A percentile compares a stretch with the other conserved stretches of the same genome.
These are phyloP conservation scores for Candida vaughaniae DNA, from an alignment of 805 yeast genomes.

Conservation along the genomic window DNA sequence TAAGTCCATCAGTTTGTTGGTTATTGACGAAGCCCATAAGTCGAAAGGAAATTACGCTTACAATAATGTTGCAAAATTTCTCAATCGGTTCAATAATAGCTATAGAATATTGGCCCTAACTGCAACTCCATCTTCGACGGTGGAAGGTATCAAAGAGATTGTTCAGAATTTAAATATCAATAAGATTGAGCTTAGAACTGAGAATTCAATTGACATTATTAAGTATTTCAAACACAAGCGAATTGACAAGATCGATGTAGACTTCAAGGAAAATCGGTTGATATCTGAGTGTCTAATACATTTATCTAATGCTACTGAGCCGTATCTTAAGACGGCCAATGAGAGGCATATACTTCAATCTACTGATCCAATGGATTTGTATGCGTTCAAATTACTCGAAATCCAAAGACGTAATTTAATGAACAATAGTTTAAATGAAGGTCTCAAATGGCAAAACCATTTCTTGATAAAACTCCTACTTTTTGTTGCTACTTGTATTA, in stretches of 20 bases:
- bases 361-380: constrained; percentile 64
- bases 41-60: constrained; percentile 91
- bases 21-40: constrained; percentile 94
- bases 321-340: constrained; percentile 63
- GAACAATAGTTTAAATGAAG: constrained; percentile 60
- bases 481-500: constrained; percentile 68
- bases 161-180: constrained; percentile 73
- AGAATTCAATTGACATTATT: constrained; percentile 74
- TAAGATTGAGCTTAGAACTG: constrained; percentile 81
- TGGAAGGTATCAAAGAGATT: constrained; percentile 85
- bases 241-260: constrained; percentile 61
- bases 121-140: constrained; percentile 91
- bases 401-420: constrained; percentile 57
- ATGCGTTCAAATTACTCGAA: constrained; percentile 70
- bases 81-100: constrained; percentile 52
- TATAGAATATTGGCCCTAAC: constrained; percentile 83
- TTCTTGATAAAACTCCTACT: constrained; percentile 62
- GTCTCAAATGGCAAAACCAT: constrained; percentile 70
- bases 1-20: constrained; percentile 66
- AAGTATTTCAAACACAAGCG: constrained; percentile 72
- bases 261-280: constrained; percentile 33
- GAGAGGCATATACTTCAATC: constrained; percentile 56
- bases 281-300: constrained; percentile 36
- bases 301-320: constrained; percentile 63
- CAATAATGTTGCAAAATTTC: constrained; percentile 70